phyloP scores from a whole-genome alignment of 805 yeast species.

The Maudiozyma saulgeensis region DNA sequence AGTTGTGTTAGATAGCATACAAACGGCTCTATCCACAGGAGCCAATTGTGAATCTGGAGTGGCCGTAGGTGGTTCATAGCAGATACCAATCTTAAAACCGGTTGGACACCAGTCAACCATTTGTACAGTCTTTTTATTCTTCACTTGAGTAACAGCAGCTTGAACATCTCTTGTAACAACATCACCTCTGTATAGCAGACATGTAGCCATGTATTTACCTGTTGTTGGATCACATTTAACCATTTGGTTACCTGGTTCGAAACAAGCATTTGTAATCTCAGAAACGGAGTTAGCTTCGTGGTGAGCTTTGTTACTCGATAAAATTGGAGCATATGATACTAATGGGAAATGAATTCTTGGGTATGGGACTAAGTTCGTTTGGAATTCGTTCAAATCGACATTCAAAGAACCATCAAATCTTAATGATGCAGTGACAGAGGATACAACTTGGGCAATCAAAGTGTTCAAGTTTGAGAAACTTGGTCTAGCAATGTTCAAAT shows the following conservation, averaged over 20 bases:
- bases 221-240: slow-evolving; percentile 96
- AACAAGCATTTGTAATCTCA: slow-evolving; percentile 95
- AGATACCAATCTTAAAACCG: slow-evolving; percentile 98
- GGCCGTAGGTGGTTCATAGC: slow-evolving; percentile 95
- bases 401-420: slow-evolving; percentile 96
- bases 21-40: slow-evolving; percentile 88
- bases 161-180: slow-evolving; percentile 97
- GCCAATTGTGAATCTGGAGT: slow-evolving; percentile 87
- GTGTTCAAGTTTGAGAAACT: slow-evolving; percentile 77
- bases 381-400: slow-evolving; percentile 97
- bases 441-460: slow-evolving; percentile 94
- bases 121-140: slow-evolving; percentile 92
- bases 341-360: slow-evolving; percentile 99
- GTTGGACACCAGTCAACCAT: slow-evolving; percentile 99
- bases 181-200: slow-evolving; percentile 96
- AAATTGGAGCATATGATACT: slow-evolving; percentile 95
- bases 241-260: slow-evolving; percentile 98
- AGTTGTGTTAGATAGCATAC: slow-evolving; percentile 96
- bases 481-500: slow-evolving; percentile 90
- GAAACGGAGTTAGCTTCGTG: slow-evolving; percentile 94
- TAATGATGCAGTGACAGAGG: slow-evolving; percentile 94
- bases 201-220: slow-evolving; percentile 98
- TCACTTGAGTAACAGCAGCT: slow-evolving; percentile 87
- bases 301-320: slow-evolving; percentile 80
- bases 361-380: slow-evolving; percentile 96